phyloP scores from a whole-genome alignment of 805 yeast species.

The Starmerella scarabaei region DNA sequence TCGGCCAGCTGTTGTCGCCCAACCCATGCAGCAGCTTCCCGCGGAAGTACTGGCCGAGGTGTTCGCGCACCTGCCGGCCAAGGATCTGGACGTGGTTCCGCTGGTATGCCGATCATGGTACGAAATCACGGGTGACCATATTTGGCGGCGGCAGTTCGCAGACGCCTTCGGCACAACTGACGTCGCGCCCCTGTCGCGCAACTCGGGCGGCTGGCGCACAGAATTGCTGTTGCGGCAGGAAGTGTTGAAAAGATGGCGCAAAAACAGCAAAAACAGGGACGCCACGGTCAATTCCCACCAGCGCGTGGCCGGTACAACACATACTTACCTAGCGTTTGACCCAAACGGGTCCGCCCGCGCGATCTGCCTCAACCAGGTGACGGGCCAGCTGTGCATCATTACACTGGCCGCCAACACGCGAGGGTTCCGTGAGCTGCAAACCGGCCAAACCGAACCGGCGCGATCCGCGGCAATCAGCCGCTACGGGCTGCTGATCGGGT shows the following conservation, averaged over 20 bases:
- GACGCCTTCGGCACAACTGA: slow-evolving; percentile 18
- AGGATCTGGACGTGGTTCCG: slow-evolving; percentile 20
- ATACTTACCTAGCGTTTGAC: slow-evolving; percentile 20
- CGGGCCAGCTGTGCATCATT: slow-evolving; percentile 23
- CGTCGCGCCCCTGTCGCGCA: slow-evolving; percentile 20
- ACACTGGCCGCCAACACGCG: too few species aligned
- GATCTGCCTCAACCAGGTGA: slow-evolving; percentile 18
- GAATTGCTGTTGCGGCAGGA: slow-evolving; percentile 23
- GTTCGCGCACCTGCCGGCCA: slow-evolving; percentile 10
- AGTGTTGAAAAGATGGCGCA: slow-evolving; percentile 23
- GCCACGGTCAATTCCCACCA: slow-evolving; percentile 20
- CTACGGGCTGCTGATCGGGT: slow-evolving; percentile 21
- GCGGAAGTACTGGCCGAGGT: slow-evolving; percentile 12
- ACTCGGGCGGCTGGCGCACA: slow-evolving; percentile 23
- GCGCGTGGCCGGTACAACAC: slow-evolving; percentile 17
- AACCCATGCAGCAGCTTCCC: slow-evolving; percentile 10
- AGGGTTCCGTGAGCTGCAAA: too few species aligned
- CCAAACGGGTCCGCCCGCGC: slow-evolving; percentile 14
- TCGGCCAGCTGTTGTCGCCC: background rate
- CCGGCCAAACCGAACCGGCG: slow-evolving; percentile 23
- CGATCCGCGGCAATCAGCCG: slow-evolving; percentile 9
- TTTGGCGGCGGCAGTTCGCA: slow-evolving; percentile 24
- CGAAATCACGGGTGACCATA: slow-evolving; percentile 21
- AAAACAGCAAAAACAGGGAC: slow-evolving; percentile 19
- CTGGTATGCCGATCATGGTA: slow-evolving; percentile 25